Conservation (phyloP, 495 filamentous ascomycete genomes). For the Xylaria cubensis region DNA sequence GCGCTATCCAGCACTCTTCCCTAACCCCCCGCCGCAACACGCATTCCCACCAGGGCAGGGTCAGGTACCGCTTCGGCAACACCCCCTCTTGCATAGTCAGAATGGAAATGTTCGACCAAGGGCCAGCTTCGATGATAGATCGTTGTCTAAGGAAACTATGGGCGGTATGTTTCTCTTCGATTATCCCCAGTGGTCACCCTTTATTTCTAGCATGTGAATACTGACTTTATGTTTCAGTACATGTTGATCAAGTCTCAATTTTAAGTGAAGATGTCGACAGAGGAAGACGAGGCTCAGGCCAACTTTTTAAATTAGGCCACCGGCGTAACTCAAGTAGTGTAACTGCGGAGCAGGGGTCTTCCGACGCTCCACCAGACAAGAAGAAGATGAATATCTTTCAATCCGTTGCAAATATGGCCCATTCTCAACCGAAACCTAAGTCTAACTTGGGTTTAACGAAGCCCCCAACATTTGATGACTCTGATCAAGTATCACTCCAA, state of each 20-base stretch:
- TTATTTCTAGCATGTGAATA: neutral
- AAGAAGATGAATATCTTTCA: constrained; percentile 34
- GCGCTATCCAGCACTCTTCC: constrained; percentile 44
- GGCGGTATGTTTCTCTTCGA: constrained; percentile 18
- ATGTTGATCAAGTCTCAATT: constrained; percentile 34
- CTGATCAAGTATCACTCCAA: constrained; percentile 28
- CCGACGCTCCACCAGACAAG: constrained; percentile 27
- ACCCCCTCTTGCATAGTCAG: constrained; percentile 27
- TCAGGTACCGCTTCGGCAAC: constrained; percentile 28
- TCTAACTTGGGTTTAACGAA: constrained; percentile 25
- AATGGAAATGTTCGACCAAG: constrained; percentile 12
- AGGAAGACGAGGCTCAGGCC: constrained; percentile 27
- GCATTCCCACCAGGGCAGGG: constrained; percentile 18
- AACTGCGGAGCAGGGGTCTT: constrained; percentile 20
- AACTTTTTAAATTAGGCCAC: constrained; percentile 32
- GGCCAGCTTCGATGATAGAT: constrained; percentile 17
- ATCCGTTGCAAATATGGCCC: constrained; percentile 21
- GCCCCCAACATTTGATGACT: constrained; percentile 30
- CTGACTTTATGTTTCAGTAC: constrained; percentile 28
- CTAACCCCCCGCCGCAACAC: constrained; percentile 30
- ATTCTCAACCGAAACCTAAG: constrained; percentile 35
- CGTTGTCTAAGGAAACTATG: constrained; percentile 29
- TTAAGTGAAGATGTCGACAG: constrained; percentile 34
- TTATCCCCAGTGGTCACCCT: neutral
- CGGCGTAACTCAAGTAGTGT: constrained; percentile 31